Conservation (phyloP, 2,329 filamentous ascomycete species). For the Fusarium guadeloupense region DNA sequence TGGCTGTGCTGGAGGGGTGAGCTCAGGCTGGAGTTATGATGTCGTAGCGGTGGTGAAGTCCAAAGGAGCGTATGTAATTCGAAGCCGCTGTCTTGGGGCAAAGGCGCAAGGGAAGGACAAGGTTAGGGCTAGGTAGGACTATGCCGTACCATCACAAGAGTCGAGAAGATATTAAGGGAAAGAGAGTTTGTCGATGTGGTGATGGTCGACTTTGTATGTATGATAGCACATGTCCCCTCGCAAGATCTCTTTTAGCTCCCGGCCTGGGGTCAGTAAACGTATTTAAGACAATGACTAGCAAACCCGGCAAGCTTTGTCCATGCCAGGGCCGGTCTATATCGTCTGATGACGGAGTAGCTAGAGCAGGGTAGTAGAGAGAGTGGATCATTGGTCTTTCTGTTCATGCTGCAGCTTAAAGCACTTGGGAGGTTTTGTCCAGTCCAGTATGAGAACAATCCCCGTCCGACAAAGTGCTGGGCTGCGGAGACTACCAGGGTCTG, state of each 20-base stretch:
- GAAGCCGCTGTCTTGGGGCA: conserved; percentile 23
- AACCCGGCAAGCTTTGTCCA: conserved; percentile 39
- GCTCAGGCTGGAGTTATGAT: conserved; percentile 32
- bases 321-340: conserved; percentile 42
- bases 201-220: conserved; percentile 43
- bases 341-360: conserved; percentile 45
- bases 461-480: conserved; percentile 39
- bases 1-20: conserved; percentile 38
- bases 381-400: conserved; percentile 42
- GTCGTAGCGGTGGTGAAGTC: conserved; percentile 35
- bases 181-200: conserved; percentile 35
- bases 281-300: conserved; percentile 43
- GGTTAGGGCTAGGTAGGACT: conserved; percentile 27
- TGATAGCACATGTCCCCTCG: conserved; percentile 39
- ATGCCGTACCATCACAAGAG: conserved; percentile 21
- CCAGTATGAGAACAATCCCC: conserved; percentile 39
- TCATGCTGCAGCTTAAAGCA: conserved; percentile 45
- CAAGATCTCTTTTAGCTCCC: conserved; percentile 41
- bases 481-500: conserved; percentile 50
- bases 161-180: conserved; percentile 23
- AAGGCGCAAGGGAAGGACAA: conserved; percentile 33
- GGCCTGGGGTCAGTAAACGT: conserved; percentile 43
- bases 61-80: conserved; percentile 39
- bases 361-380: conserved; percentile 42
- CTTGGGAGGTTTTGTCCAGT: conserved; percentile 43